These are phyloP conservation scores for Quercus alba DNA, from an alignment of 306 rosid species.

Conservation along the genomic window DNA sequence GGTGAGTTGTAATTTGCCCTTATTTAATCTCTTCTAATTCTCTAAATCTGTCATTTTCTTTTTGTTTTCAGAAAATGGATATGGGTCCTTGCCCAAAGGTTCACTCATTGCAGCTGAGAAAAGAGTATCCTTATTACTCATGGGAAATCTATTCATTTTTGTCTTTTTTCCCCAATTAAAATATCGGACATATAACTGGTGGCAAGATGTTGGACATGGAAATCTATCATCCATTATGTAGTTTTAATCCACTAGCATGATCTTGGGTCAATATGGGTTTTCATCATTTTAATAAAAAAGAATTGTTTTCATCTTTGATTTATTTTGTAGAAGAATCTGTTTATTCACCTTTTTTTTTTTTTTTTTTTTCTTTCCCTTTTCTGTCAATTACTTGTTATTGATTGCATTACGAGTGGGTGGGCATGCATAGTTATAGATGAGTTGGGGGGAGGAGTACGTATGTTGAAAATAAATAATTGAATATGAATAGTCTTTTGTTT, in stretches of 20 bases:
- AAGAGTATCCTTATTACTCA: constrained; percentile 81
- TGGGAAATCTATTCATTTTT: constrained; percentile 1
- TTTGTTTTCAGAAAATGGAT: constrained; percentile 88
- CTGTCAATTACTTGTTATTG: too few species aligned
- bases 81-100: constrained; percentile 99
- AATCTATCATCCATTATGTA: neutral
- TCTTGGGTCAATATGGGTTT: neutral
- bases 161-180: neutral
- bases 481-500: too few species aligned
- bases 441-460: too few species aligned
- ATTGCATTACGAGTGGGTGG: too few species aligned
- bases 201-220: neutral
- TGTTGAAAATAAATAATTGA: too few species aligned
- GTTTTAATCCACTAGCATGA: neutral
- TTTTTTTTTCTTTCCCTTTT: too few species aligned
- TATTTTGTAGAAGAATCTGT: neutral
- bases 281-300: neutral
- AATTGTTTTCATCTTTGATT: neutral
- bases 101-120: constrained; percentile 96
- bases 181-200: neutral
- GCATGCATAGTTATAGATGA: too few species aligned
- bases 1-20: too few species aligned
- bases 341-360: neutral
- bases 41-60: neutral
- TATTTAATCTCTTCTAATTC: neutral